Evolutionary conservation across 1,284 basidiomycete genomes (phyloP), one percentile per base, ranked within the genome.

Genomic region (Trametes versicolor): DNA sequence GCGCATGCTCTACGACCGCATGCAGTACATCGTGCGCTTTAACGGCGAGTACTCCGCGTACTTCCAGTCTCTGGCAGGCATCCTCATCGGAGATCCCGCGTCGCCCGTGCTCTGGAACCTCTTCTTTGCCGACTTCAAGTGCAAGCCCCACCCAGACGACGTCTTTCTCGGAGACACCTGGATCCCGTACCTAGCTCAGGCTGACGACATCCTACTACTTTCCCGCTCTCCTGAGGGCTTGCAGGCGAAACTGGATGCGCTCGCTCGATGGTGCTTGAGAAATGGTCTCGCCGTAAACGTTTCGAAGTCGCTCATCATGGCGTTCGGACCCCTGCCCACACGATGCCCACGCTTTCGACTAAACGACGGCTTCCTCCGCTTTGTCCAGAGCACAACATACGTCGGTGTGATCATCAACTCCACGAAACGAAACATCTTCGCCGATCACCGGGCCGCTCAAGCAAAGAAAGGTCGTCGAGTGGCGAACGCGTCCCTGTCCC

Each of bases 51-150:
- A 60, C 72, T 81, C 59, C 64, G 69, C 29, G 37, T 54, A 8
- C 23, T 76, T 76, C 62, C 34, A 43, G 1, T 68, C 75, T 0
- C 50, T 36, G 0, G 69, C 73, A 8, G 77, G 76, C 0, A 64
- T 77, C 2, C 74, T 77, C 0, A 74, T 67, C 8, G 77, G 76
- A 0, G 76, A 78, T 54, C 64, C 77, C 75, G 0, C 77, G 76
- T 0, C n/a, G n/a, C n/a, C n/a, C n/a, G n/a, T n/a, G n/a, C n/a
- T n/a, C n/a, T n/a, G n/a, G n/a, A n/a, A n/a, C 39, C 56, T 79
- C 0, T 80, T 73, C 69, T 60, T 79, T 13, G 55, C 74, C 0
- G 76, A 77, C 59, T 55, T 72, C 23, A 10, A 19, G 17, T 29
- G 66, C 0, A 51, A 50, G 2, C 1, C n/a, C 2, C 54, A 70